Base-by-base conservation (phyloP, 78 protist species). In the Diacronema lutheri region DNA sequence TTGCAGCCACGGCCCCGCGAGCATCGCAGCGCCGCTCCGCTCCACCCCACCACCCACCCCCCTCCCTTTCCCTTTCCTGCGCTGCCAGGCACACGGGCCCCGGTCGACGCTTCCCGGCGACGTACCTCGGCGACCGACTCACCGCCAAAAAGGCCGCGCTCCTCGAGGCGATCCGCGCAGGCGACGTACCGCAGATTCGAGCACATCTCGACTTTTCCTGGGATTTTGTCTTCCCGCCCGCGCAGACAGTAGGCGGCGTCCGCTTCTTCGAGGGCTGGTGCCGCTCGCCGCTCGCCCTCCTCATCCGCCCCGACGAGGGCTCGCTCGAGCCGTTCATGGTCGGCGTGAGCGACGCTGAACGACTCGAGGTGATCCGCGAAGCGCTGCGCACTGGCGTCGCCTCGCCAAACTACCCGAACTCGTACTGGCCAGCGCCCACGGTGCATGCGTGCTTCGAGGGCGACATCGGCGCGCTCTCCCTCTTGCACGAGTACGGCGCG, bases 361-460 rank as follows among this genome's bases (percentile, higher is more conserved):
- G 46, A 14, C 50, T 37, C n/a, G 76, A 13, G 14, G 46, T 68
- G 31, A 33, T 68, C 50, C 16, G 16, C 4, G 76, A 68, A 31
- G 76, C 46, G n/a, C 76, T 68, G 40, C 0, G 25, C 26, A 21
- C 14, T 4, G 50, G 76, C 46, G 4, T 13, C n/a, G 76, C 76
- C 25, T 46, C 35, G 46, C 46, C 76, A 4, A 68, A 68, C 76
- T 68, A 20, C 76, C 76, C 76, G 50, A 46, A 13, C 20, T 1
- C 14, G 26, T 68, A 68, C 46, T 68, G 76, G 76, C 12, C 50
- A 29, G 7, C n/a, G 14, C 76, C 76, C n/a, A 50, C 35, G 20
- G 76, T 26, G 76, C 76, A 68, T 50, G 76, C 76, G 16, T 68
- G 76, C 76, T 68, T 68, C 76, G 76, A 68, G 76, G 76, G 76